Conservation (phyloP, 305 asterid genomes). For the Solanum hybrid region DNA sequence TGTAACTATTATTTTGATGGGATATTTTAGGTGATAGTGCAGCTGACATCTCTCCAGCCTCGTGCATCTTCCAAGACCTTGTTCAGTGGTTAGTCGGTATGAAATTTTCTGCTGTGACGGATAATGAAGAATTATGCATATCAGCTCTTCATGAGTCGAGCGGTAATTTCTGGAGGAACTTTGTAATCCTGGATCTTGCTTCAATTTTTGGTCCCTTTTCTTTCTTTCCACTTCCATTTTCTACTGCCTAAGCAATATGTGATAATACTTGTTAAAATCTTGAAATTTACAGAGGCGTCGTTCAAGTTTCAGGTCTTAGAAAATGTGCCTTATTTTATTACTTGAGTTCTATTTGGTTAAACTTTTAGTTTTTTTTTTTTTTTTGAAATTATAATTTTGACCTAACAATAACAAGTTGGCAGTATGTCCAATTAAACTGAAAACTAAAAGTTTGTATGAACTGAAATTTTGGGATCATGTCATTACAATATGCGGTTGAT, state of each 20-base stretch:
- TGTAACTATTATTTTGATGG: conserved; percentile 5
- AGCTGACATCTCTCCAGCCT: conserved; percentile 26
- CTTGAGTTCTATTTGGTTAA: not conserved
- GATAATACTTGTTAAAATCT: not conserved
- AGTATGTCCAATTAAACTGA: not conserved
- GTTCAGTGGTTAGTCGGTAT: conserved; percentile 60
- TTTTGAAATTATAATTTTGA: not conserved
- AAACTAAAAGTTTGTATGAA: not conserved
- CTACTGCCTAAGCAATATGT: not conserved
- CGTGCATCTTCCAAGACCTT: conserved; percentile 71
- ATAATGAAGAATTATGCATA: conserved; percentile 40
- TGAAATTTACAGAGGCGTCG: not conserved
- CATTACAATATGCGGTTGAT: not conserved
- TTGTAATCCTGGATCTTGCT: not conserved
- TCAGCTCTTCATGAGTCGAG: conserved; percentile 63
- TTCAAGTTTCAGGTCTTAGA: not conserved
- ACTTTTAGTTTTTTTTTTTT: not conserved
- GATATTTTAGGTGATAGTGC: conserved; percentile 34
- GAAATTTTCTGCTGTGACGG: conserved; percentile 44
- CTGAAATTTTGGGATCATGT: not conserved
- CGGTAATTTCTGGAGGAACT: conserved; percentile 38
- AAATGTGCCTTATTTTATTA: not conserved
- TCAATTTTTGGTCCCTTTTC: not conserved
- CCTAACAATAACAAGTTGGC: not conserved
- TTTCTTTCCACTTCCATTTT: not conserved